Evolutionary conservation across 371 early-diverging fungal genomes (phyloP), one percentile per base, ranked within the genome.

Genomic region (Rhizopus arrhizus): DNA sequence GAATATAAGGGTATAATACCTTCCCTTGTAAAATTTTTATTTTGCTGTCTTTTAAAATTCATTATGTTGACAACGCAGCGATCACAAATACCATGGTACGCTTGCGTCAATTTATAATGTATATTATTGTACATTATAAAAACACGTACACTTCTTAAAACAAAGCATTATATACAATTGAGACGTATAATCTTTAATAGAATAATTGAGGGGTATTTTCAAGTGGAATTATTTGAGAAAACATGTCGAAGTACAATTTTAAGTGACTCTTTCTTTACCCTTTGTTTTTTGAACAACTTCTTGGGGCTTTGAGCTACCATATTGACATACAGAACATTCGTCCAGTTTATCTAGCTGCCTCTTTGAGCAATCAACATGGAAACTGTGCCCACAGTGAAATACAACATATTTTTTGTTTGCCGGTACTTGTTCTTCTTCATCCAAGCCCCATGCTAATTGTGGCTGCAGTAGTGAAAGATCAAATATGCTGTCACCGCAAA

Each of bases 331-430:
- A 31, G 54, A 49, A 60, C 72, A 72, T 33, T 65, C 72, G 28
- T 67, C 52, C 10, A 52, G 11, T 12, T 58, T 62, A 16, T 60
- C 68, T 3, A 63, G 16, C 36, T 78, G 78, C 31, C 61, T 41
- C 40, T 83, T 75, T 10, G 85, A 61, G 41, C 87, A 87, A 22
- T 80, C 77, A 13, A 74, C 78, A 62, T 87, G 87, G 51, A 80
- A 87, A 40, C 77, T 82, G 68, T 85, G 87, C 2, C 83, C 84
- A 64, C 85, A 85, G 13, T 80, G 80, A 70, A 85, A 87, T 4
- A 87, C 57, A 29, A 84, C 36, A 15, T 84, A 68, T 53, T 64
- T 64, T 22, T 72, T 72, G 34, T 64, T 53, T 11, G 5, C 10
- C 13, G 48, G 58, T 7, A 3, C 43, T 16, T 38, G 32, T 11